phyloP scores from a whole-genome alignment of 192 early-diverging fungal species.

The Umbelopsis sp. region DNA sequence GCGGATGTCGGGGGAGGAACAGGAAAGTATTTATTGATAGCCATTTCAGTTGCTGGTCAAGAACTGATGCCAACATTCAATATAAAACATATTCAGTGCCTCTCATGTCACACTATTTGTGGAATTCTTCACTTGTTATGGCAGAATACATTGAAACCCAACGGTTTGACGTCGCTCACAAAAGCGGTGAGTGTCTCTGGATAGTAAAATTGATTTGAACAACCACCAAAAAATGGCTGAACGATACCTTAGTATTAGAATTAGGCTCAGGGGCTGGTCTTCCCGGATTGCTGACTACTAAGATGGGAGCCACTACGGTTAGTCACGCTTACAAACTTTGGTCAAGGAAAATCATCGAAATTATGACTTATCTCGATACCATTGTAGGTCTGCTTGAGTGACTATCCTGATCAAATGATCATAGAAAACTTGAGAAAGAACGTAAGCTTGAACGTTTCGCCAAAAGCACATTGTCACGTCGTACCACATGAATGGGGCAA shows the following conservation, averaged over 20 bases:
- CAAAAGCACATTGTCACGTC: neutral
- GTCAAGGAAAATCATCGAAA: too few relatives aligned
- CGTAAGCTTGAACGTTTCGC: neutral
- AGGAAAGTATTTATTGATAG: neutral
- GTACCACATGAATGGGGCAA: slow-evolving; percentile 5
- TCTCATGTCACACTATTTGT: slow-evolving; percentile 15
- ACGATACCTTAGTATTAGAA: neutral
- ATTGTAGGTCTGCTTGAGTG: neutral
- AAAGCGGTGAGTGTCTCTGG: neutral
- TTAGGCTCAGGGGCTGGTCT: slow-evolving; percentile 2
- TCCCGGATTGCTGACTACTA: slow-evolving; percentile 4
- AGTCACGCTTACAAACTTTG: too few relatives aligned
- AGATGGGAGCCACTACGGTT: neutral
- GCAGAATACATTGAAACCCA: neutral
- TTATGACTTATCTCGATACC: too few relatives aligned
- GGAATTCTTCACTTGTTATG: slow-evolving; percentile 10
- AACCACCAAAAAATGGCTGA: neutral
- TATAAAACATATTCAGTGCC: neutral
- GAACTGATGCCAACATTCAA: neutral
- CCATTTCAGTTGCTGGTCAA: neutral
- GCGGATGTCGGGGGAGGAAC: neutral
- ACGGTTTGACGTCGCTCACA: neutral
- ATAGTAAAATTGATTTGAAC: too few relatives aligned
- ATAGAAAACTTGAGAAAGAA: neutral
- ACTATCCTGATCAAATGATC: slow-evolving; percentile 6